Base-by-base conservation (phyloP, 2,329 filamentous ascomycete genomes). In the Endoconidiophora laricicola region DNA sequence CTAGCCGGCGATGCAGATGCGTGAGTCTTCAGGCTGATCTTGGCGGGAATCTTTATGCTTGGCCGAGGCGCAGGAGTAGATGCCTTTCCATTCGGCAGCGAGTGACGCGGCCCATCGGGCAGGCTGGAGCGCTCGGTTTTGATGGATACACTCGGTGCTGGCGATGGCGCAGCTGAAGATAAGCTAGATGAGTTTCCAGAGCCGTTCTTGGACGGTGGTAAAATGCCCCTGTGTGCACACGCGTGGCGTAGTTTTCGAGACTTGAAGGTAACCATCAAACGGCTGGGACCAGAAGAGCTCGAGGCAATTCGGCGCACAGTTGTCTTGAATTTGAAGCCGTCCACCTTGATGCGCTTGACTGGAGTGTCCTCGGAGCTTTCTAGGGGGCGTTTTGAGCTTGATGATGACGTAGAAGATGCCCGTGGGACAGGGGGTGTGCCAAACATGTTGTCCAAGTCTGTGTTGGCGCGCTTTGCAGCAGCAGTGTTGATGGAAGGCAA, bases 111-210 rank as follows among this genome's bases (percentile, higher is more conserved):
- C 3, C 16, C 38, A 12, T 53, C 51, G n/a, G 51, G 51, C 12
- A 53, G 39, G 7, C 22, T 39, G n/a, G 46, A 44, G 29, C 50
- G 49, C 6, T 52, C 52, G n/a, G 49, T 48, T 43, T 53, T 55
- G n/a, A 44, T 46, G 12, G 50, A 39, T n/a, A 49, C 23, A n/a
- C 20, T 36, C 4, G 51, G 51, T 23, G 43, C 42, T 16, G 54
- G 46, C 12, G 49, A 42, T 14, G 48, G 16, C 6, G 48, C 48
- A 12, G 47, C 43, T 5, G 51, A 49, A 4, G 50, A 41, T 26
- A 47, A 24, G 39, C 46, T 46, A 33, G 44, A 48, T 18, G 44
- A 41, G 14, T 43, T 47, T 26, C 10, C 18, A 20, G 43, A 12
- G 9, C 42, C 38, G 18, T 40, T 37, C 16, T 46, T 47, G 26